phyloP scores from a whole-genome alignment of 495 filamentous ascomycete genomes.

The Daldinia bambusicola region DNA sequence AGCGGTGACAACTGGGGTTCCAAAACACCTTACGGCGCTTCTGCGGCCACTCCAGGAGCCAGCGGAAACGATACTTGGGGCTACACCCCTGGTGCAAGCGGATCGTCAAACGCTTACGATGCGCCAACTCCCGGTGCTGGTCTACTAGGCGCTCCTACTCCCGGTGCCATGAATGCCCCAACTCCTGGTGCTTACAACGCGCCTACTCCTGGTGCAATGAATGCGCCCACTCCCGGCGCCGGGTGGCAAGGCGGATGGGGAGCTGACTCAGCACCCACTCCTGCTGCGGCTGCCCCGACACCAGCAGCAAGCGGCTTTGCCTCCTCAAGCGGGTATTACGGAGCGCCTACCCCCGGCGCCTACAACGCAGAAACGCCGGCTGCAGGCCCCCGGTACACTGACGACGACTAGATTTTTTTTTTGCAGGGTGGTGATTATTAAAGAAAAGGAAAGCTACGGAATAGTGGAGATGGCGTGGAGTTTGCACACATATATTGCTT shows the following conservation, averaged over 20 bases:
- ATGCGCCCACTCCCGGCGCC: conserved; percentile 67
- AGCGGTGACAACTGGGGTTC: conserved; percentile 74
- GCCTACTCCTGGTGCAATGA: conserved; percentile 80
- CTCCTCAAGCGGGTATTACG: conserved; percentile 63
- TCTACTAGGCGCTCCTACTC: conserved; percentile 73
- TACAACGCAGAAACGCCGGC: conserved; percentile 83
- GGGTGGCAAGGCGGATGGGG: conserved; percentile 62
- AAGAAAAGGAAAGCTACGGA: conserved; percentile 26
- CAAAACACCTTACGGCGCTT: conserved; percentile 75
- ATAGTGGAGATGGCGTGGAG: conserved; percentile 24
- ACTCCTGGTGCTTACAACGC: conserved; percentile 82
- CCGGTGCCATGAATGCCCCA: conserved; percentile 75
- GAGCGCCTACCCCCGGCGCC: conserved; percentile 81
- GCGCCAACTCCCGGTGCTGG: conserved; percentile 81
- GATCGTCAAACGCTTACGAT: conserved; percentile 73
- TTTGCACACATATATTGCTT: conserved; percentile 1
- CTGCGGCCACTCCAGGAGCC: conserved; percentile 66
- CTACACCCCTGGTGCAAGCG: conserved; percentile 64
- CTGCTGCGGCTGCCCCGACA: conserved; percentile 69
- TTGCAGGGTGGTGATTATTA: conserved; percentile 11
- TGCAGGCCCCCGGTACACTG: conserved; percentile 67
- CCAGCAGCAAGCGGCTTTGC: conserved; percentile 59
- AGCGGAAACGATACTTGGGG: conserved; percentile 60
- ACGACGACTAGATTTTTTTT: conserved; percentile 56
- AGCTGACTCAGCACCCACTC: conserved; percentile 71